Percentiles rank a stretch among this genome's conserved stretches.
These are phyloP conservation scores for Trametes polyzona DNA, from an alignment of 1,284 basidiomycete species.

Conservation along the genomic window DNA sequence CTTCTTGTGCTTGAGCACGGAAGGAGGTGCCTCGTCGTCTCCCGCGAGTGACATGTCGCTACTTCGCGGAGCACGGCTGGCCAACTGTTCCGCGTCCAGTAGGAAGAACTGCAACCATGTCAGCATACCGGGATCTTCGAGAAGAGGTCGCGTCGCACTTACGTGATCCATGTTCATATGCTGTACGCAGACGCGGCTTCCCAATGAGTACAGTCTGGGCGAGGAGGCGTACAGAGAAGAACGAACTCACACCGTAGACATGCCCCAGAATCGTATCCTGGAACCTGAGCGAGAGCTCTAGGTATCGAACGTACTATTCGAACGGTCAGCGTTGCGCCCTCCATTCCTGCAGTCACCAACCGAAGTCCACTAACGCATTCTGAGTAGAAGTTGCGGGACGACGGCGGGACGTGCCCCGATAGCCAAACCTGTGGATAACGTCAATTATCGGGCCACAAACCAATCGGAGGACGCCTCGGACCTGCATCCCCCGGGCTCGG, in stretches of 20 bases:
- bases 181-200: constrained; percentile 38
- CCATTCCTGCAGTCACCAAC: constrained; percentile 14
- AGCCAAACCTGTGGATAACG: constrained; percentile 39
- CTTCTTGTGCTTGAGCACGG: constrained; percentile 34
- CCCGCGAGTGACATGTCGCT: constrained; percentile 13
- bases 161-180: constrained; percentile 83
- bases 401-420: constrained; percentile 78
- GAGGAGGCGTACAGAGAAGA: constrained; percentile 9
- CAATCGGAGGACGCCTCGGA: constrained; percentile 33
- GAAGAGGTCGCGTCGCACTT: constrained; percentile 33
- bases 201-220: constrained; percentile 6
- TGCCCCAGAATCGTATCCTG: constrained; percentile 93
- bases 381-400: constrained; percentile 81
- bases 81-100: constrained; percentile 58
- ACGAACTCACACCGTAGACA: constrained; percentile 76
- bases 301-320: constrained; percentile 76
- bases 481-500: constrained; percentile 80
- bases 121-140: not conserved
- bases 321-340: constrained; percentile 16
- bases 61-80: constrained; percentile 23
- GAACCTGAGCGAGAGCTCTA: constrained; percentile 80
- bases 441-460: constrained; percentile 22
- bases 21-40: constrained; percentile 22
- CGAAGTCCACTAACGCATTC: constrained; percentile 68
- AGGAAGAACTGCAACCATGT: constrained; percentile 57